These are phyloP conservation scores for Ascomycota sp. DNA, from an alignment of 2,329 filamentous ascomycete genomes.

Conservation along the genomic window DNA sequence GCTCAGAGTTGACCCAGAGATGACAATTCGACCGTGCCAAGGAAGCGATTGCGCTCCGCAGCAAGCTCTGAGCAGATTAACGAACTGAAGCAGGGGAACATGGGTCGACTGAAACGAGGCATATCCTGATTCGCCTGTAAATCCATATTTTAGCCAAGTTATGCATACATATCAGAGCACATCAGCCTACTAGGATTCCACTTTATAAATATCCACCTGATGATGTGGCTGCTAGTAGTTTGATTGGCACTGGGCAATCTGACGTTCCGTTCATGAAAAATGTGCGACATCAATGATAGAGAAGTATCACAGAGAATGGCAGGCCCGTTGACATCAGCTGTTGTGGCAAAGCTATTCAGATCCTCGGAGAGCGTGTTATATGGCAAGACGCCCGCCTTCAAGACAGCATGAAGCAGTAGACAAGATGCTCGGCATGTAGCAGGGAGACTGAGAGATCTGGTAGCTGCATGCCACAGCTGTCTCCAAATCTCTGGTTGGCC, in stretches of 20 bases:
- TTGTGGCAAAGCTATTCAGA: conserved; percentile 48
- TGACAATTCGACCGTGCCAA: conserved; percentile 10
- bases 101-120: conserved; percentile 41
- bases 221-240: conserved; percentile 44
- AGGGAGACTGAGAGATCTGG: conserved; percentile 46
- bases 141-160: background rate
- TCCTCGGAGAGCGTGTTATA: conserved; percentile 46
- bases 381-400: conserved; percentile 42
- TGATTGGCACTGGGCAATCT: conserved; percentile 47
- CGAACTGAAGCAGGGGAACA: conserved; percentile 39
- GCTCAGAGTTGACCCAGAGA: conserved; percentile 24
- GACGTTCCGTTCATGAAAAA: conserved; percentile 43
- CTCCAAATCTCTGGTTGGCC: conserved; percentile 31
- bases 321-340: conserved; percentile 64
- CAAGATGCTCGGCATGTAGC: conserved; percentile 57
- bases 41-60: conserved; percentile 27
- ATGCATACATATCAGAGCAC: no score
- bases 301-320: conserved; percentile 59
- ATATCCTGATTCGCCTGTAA: conserved; percentile 42
- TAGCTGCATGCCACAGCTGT: conserved; percentile 52
- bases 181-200: conserved; percentile 53
- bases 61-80: conserved; percentile 46
- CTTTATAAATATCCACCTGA: conserved; percentile 59
- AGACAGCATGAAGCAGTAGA: conserved; percentile 44
- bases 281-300: conserved; percentile 44